Conservation (phyloP, 495 filamentous ascomycete genomes). For the Podospora tetraspora region DNA sequence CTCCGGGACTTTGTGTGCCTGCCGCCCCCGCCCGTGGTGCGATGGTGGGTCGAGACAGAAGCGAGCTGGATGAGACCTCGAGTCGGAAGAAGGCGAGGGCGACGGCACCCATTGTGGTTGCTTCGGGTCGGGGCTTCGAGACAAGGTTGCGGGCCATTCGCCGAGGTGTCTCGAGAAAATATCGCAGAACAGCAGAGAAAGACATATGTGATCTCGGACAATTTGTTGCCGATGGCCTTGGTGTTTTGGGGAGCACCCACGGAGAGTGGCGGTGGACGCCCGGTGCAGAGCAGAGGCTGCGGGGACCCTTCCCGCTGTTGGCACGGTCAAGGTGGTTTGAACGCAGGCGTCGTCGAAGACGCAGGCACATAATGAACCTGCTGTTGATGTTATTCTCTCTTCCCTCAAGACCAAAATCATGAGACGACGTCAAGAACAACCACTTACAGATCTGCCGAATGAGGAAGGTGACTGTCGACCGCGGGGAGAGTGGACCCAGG, state of each 20-base stretch:
- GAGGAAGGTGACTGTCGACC: conserved; percentile 4
- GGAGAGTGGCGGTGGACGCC: background rate
- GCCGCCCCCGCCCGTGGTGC: background rate
- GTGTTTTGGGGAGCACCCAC: background rate
- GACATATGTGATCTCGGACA: background rate
- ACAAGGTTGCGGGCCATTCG: background rate
- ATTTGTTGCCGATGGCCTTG: background rate
- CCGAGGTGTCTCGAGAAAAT: background rate
- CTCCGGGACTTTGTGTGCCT: background rate
- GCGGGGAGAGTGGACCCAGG: conserved; percentile 1
- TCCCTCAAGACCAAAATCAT: background rate
- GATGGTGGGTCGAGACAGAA: background rate
- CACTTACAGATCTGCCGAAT: background rate
- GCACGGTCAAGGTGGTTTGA: background rate
- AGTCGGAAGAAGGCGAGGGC: background rate
- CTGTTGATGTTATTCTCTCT: background rate
- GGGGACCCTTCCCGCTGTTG: background rate
- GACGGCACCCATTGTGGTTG: background rate
- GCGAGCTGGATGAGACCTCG: background rate
- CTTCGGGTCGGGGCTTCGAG: background rate
- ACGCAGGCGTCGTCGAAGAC: background rate
- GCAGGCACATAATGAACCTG: background rate
- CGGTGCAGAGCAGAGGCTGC: background rate
- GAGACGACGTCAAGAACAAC: background rate
- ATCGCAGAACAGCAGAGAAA: background rate